Percentiles rank a stretch among this genome's conserved stretches.
Conservation (phyloP, 176 grass and related monocot species). For the Otatea glauca region DNA sequence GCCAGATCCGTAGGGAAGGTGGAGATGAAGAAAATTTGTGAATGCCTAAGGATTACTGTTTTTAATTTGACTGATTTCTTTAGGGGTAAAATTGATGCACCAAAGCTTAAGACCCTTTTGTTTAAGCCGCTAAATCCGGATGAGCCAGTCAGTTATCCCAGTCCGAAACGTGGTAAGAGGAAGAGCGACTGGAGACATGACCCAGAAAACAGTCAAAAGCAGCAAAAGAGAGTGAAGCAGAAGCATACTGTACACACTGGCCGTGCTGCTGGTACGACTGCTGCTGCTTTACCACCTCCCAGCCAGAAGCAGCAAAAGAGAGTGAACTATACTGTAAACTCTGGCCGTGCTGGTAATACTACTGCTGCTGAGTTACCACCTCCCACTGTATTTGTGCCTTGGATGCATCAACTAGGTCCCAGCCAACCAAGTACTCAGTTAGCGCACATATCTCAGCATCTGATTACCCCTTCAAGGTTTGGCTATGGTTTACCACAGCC, state of each 20-base stretch:
- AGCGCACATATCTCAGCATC: conserved; percentile 13
- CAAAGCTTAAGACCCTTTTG: conserved; percentile 54
- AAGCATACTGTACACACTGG: conserved; percentile 9
- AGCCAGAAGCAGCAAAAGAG: conserved; percentile 21
- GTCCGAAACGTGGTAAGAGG: conserved; percentile 34
- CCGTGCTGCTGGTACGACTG: neutral
- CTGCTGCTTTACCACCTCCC: neutral
- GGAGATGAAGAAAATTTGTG: conserved; percentile 67
- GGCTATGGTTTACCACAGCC: conserved; percentile 23
- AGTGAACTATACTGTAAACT: neutral
- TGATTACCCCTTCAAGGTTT: neutral
- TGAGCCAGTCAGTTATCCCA: neutral
- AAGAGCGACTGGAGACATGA: neutral
- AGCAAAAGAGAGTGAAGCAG: conserved; percentile 46
- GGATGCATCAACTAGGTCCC: conserved; percentile 9
- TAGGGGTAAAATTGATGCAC: conserved; percentile 53
- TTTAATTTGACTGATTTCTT: conserved; percentile 60
- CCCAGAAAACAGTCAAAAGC: neutral
- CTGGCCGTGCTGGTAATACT: neutral
- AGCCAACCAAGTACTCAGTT: conserved; percentile 21
- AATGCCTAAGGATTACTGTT: conserved; percentile 56
- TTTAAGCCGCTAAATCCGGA: conserved; percentile 49
- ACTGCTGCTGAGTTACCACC: conserved; percentile 13
- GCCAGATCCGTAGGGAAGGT: conserved; percentile 63
- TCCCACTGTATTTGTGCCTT: conserved; percentile 21